phyloP scores from a whole-genome alignment of 176 grass and related monocot species.

The Coix lacrymajobi region DNA sequence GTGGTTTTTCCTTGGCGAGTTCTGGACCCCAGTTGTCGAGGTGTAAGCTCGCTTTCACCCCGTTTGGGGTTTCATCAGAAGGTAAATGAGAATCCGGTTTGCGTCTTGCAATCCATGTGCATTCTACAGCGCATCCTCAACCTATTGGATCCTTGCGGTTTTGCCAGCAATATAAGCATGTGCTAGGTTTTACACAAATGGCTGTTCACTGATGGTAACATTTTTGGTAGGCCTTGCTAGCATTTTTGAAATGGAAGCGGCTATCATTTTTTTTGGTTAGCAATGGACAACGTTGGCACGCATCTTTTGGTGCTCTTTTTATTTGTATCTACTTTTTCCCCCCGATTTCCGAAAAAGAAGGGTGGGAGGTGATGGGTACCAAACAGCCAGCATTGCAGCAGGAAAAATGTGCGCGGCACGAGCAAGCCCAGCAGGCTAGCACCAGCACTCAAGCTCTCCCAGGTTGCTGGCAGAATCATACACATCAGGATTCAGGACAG shows the following conservation, averaged over 20 bases:
- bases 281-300: neutral
- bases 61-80: neutral
- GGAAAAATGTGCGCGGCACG: conserved; percentile 1
- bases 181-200: neutral
- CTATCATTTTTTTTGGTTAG: neutral
- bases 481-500: no score
- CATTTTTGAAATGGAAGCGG: neutral
- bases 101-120: neutral
- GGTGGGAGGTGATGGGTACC: no score
- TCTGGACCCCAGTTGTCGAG: neutral
- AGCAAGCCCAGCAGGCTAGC: neutral
- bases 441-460: neutral
- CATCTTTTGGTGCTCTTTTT: neutral
- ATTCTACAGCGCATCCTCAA: neutral
- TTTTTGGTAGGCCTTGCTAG: neutral
- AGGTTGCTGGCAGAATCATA: neutral
- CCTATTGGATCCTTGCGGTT: neutral
- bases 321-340: no score
- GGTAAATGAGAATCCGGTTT: neutral
- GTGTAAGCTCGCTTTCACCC: neutral
- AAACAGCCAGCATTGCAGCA: neutral
- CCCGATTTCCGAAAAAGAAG: neutral
- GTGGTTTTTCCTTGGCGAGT: neutral
- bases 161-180: neutral
- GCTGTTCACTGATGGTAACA: neutral